Percentiles rank a stretch among this genome's conserved stretches.
phyloP scores from a whole-genome alignment of 768 basidiomycete species.

The Mycena floridula region DNA sequence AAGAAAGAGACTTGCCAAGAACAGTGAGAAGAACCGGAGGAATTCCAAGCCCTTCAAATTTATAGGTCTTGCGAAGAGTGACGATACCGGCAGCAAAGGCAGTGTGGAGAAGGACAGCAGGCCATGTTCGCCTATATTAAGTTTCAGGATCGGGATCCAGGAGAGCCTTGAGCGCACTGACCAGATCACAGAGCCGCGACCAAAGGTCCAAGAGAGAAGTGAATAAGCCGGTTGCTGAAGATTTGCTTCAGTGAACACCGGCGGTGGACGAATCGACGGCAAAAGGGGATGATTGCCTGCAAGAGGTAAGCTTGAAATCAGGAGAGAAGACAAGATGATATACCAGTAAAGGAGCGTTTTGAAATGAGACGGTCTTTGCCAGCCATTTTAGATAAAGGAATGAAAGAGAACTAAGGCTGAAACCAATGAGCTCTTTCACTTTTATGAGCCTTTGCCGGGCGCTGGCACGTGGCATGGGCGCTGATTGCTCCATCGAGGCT shows the following conservation, averaged over 20 bases:
- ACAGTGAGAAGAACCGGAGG: conserved; percentile 6
- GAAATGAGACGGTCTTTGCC: neutral
- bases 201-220: conserved; percentile 8
- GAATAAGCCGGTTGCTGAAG: conserved; percentile 5
- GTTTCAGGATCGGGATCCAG: too few species aligned
- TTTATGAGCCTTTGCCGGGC: neutral
- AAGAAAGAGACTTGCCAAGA: neutral
- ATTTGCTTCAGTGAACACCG: neutral
- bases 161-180: neutral
- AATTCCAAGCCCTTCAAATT: conserved; percentile 1
- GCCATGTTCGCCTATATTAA: conserved; percentile 9
- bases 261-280: neutral
- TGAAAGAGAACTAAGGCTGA: neutral
- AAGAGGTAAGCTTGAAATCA: neutral
- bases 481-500: neutral
- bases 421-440: neutral
- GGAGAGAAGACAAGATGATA: neutral
- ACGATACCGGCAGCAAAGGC: conserved; percentile 2
- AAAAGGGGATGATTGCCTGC: neutral
- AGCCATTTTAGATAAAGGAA: neutral
- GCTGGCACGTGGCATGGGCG: neutral
- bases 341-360: conserved; percentile 1
- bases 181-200: conserved; percentile 5
- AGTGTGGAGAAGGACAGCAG: conserved; percentile 7
- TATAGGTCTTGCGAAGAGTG: conserved; percentile 1